Evolutionary conservation across 2,329 filamentous ascomycete species (phyloP).

Genomic region (Colletotrichum noveboracense): DNA sequence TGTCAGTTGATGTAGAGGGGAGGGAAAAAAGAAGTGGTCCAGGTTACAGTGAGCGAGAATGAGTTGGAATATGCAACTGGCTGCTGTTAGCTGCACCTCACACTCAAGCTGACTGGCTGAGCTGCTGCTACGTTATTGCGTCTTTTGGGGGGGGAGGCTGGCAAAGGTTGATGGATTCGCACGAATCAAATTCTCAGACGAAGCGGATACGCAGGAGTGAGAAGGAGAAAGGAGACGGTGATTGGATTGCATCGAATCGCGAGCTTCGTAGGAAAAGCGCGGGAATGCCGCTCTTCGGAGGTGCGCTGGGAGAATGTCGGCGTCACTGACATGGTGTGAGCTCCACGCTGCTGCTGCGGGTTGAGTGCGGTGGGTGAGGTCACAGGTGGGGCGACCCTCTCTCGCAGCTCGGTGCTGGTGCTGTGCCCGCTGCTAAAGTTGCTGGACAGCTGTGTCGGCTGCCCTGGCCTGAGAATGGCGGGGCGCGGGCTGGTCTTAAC

Average conservation of each 20-base stretch:
- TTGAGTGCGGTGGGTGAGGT: not conserved
- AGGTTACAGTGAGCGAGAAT: not conserved
- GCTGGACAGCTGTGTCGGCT: not conserved
- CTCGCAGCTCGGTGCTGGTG: not conserved
- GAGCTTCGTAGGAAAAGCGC: not conserved
- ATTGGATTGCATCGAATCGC: not conserved
- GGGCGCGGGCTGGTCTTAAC: slow-evolving; percentile 4
- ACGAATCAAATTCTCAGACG: slow-evolving; percentile 4
- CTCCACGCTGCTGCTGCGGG: not conserved
- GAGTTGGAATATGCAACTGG: not conserved
- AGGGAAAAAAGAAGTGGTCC: not conserved
- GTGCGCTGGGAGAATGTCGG: slow-evolving; percentile 1
- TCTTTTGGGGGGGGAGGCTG: not conserved
- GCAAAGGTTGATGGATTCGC: not conserved
- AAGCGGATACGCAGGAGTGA: slow-evolving; percentile 1
- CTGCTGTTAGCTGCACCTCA: not conserved
- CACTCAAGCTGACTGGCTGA: not conserved
- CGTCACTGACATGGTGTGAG: not conserved
- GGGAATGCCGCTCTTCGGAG: not conserved
- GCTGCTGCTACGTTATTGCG: not conserved
- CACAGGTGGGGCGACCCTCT: not conserved
- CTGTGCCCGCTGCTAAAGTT: not conserved
- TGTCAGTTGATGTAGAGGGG: not conserved
- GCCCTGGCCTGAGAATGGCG: not conserved
- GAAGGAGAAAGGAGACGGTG: not conserved